phyloP scores from a whole-genome alignment of 140 eudicot species.

The Oenanthe javanica region DNA sequence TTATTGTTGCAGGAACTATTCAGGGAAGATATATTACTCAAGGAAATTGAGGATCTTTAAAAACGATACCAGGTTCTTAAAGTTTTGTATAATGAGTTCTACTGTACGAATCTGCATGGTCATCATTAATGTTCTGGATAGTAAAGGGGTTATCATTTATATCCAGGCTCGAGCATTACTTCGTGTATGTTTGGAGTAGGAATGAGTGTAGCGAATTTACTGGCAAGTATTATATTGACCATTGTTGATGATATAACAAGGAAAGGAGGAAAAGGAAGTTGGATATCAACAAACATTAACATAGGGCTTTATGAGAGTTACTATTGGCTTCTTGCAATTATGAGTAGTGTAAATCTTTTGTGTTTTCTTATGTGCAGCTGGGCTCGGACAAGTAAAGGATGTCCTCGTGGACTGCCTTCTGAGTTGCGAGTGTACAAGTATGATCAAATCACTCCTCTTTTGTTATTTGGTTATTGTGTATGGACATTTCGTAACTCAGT shows the following conservation, averaged over 20 bases:
- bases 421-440: slow-evolving; percentile 97
- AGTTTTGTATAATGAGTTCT: neutral
- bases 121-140: slow-evolving; percentile 14
- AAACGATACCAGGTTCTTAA: slow-evolving; percentile 71
- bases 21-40: slow-evolving; percentile 73
- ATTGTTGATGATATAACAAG: too few species aligned
- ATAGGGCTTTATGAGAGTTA: too few species aligned
- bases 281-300: too few species aligned
- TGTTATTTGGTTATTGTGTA: neutral
- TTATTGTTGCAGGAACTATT: slow-evolving; percentile 49
- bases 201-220: slow-evolving; percentile 83
- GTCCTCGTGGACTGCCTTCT: slow-evolving; percentile 68
- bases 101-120: neutral
- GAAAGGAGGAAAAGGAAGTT: too few species aligned
- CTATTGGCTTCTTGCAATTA: too few species aligned
- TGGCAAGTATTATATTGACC: too few species aligned
- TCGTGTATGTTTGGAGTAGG: too few species aligned
- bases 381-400: slow-evolving; percentile 74
- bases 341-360: too few species aligned
- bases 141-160: slow-evolving; percentile 9
- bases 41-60: slow-evolving; percentile 77
- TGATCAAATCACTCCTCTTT: slow-evolving; percentile 12
- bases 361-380: too few species aligned
- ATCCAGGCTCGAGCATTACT: too few species aligned
- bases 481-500: neutral